Evolutionary conservation across 805 yeast genomes (phyloP), one percentile per base, ranked within the genome.

Genomic region (Sugiyamaella smithiae): DNA sequence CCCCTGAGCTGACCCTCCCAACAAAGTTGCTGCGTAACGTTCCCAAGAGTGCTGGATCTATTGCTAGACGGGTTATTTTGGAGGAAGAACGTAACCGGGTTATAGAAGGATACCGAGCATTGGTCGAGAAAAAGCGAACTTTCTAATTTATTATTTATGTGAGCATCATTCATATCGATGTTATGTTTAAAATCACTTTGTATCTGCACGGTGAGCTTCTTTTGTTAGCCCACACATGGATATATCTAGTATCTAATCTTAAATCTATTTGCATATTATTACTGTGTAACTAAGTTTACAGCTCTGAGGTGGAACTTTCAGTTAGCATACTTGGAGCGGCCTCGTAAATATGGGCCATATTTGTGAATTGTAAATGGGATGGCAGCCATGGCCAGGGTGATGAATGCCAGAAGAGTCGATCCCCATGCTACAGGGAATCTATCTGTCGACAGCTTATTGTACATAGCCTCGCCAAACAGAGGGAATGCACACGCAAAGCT

Each of bases 361-460:
- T 43, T 46, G 55, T 54, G 53, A 16, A 78, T 63, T 3, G 70
- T 54, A 22, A 76, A 68, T 7, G 83, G 83, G 41, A 79, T 73
- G 1, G 67, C 58, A 20, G 75, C 65, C 67, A 80, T 62, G 0
- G 60, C 74, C 24, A 73, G 40, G 3, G 72, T 59, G 37, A 77
- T 55, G 53, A 76, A 75, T 0, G 75, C 82, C 40, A 78, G 59
- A 9, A 78, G 52, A 4, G 77, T 69, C 1, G 75, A 65, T 1
- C 83, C 85, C 83, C 83, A 81, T 2, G 72, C 84, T 12, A 76
- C 78, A 1, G 85, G 84, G 59, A 68, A 81, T 29, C 69, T 71
- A 1, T 65, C 45, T 12, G 58, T 64, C 8, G 62, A 62, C 32
- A 66, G 53, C 5, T 55, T 75, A 46, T 69, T 65, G 60, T 75